These are phyloP conservation scores for Lophiostoma macrostomum DNA, from an alignment of 495 filamentous ascomycete genomes.

Conservation along the genomic window DNA sequence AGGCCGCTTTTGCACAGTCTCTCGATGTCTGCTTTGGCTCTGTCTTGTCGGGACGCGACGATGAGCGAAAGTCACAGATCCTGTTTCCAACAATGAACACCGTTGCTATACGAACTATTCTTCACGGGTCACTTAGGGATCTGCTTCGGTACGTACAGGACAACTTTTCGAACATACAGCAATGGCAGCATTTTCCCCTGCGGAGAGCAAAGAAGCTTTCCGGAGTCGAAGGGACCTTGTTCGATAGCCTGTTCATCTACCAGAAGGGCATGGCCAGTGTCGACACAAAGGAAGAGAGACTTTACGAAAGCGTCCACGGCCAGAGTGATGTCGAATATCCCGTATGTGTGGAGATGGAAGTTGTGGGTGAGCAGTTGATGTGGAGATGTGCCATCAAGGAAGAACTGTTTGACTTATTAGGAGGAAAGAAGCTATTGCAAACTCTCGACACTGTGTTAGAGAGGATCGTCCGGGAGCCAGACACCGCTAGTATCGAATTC, in stretches of 20 bases:
- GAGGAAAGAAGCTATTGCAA: slow-evolving; percentile 48
- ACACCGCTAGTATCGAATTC: slow-evolving; percentile 53
- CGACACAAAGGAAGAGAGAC: slow-evolving; percentile 7
- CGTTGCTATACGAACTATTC: slow-evolving; percentile 58
- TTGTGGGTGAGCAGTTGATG: slow-evolving; percentile 49
- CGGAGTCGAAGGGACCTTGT: slow-evolving; percentile 31
- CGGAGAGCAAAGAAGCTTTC: slow-evolving; percentile 55
- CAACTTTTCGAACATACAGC: slow-evolving; percentile 47
- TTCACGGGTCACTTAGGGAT: slow-evolving; percentile 58
- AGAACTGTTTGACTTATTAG: slow-evolving; percentile 45
- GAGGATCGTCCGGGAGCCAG: slow-evolving; percentile 47
- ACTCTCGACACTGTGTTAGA: slow-evolving; percentile 55
- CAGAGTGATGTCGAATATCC: slow-evolving; percentile 69
- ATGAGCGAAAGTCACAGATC: slow-evolving; percentile 54
- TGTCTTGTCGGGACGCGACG: slow-evolving; percentile 67
- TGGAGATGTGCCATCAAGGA: slow-evolving; percentile 71
- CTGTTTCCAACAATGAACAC: slow-evolving; percentile 81
- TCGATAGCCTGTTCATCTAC: slow-evolving; percentile 69
- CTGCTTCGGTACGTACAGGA: slow-evolving; percentile 65
- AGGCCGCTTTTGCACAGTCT: slow-evolving; percentile 52
- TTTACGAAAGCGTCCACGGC: slow-evolving; percentile 58
- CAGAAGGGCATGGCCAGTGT: slow-evolving; percentile 45
- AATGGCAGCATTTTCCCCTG: slow-evolving; percentile 65
- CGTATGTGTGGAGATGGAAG: slow-evolving; percentile 75
- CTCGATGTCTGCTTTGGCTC: slow-evolving; percentile 70